Evolutionary conservation across 2,329 filamentous ascomycete genomes (phyloP), one percentile per base, ranked within the genome.

Genomic region (Pestalotiopsis sp.): DNA sequence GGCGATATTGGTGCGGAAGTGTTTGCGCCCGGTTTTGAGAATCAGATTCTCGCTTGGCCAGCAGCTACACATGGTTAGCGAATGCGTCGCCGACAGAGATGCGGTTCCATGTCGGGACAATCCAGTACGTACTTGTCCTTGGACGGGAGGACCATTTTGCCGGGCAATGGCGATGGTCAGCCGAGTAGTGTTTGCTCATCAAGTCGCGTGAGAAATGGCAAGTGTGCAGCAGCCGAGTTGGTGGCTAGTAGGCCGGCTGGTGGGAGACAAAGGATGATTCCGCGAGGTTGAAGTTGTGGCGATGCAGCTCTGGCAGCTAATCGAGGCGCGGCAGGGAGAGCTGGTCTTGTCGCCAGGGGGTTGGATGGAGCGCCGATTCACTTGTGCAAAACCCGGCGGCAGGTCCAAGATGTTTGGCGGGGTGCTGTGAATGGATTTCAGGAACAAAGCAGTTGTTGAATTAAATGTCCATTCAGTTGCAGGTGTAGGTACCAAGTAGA

Each of bases 31-130:
- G 63, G 81, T 83, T 69, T 84, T 82, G 66, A 88, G 85, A 71
- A 93, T 86, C 71, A 93, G 83, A 75, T 84, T 82, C 72, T 93
- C 89, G 71, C 91, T 92, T 69, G 89, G 87, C 81, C 88, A 87
- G 78, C 87, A 86, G 77, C 91, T 93, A 57, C 5, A 52, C 20
- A 45, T 66, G 17, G 38, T 64, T n/a, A 52, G 62, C 62, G 25
- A 25, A 2, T 52, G 57, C 17, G 23, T 27, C 9, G 4, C n/a
- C 57, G 9, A 59, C 5, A 25, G 27, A 59, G 11, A 14, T 59
- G 57, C 2, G n/a, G 27, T 13, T 23, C 12, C 7, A 59, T 13
- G 20, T 36, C 13, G 70, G 73, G 45, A 9, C 1, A 68, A 74
- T 68, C 68, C 65, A 69, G 49, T 38, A 58, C 64, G 64, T 39